These are phyloP conservation scores for Scenedesmus sp. DNA, from an alignment of 163 green algal species.

Conservation along the genomic window DNA sequence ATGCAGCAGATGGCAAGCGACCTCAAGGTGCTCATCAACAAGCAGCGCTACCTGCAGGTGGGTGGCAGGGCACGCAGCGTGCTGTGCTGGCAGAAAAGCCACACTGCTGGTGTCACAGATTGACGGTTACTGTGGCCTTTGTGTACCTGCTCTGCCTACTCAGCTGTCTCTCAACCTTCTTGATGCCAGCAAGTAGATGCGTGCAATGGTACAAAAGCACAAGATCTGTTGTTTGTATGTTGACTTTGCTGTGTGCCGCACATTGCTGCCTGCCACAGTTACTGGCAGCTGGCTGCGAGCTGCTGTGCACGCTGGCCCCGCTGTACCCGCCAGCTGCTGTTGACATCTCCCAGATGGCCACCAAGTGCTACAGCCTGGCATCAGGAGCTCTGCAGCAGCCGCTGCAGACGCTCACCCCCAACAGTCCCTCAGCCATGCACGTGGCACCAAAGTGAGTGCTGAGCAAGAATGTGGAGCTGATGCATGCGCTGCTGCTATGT, in stretches of 20 bases:
- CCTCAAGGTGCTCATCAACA: conserved; percentile 69
- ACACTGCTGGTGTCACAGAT: not conserved
- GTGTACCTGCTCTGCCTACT: not conserved
- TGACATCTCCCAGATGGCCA: conserved; percentile 20
- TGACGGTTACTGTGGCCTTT: too few species aligned
- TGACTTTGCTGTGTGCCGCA: not conserved
- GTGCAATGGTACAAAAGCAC: not conserved
- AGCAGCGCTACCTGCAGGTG: conserved; percentile 71
- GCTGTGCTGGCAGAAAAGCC: not conserved
- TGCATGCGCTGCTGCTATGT: not conserved
- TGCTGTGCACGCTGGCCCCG: conserved; percentile 66
- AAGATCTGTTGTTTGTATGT: not conserved
- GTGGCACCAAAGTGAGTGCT: conserved; percentile 15
- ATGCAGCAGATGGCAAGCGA: conserved; percentile 64
- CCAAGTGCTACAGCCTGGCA: conserved; percentile 37
- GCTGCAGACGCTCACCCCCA: not conserved
- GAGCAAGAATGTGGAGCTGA: not conserved
- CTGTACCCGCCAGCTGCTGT: not conserved
- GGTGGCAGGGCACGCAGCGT: not conserved
- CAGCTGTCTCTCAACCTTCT: not conserved
- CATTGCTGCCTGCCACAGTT: conserved; percentile 55
- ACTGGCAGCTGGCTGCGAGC: conserved; percentile 65
- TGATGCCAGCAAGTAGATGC: not conserved
- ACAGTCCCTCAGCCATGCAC: conserved; percentile 11
- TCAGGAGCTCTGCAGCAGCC: not conserved